Evolutionary conservation across 2,329 filamentous ascomycete genomes (phyloP).

Genomic region (Aspergillus nomiae): DNA sequence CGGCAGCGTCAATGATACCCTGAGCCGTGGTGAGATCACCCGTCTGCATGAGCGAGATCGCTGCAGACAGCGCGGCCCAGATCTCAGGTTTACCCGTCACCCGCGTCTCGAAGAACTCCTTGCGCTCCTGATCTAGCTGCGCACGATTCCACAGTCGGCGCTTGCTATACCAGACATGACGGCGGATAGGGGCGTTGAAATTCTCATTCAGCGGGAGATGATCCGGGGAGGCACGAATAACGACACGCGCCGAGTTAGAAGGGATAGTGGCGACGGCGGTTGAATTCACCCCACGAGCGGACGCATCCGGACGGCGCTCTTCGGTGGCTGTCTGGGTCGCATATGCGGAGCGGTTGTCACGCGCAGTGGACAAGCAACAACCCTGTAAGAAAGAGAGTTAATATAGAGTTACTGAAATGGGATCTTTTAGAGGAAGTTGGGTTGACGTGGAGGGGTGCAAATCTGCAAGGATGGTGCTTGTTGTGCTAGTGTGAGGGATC

Average conservation of each 20-base stretch:
- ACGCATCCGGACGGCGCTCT: constrained; percentile 25
- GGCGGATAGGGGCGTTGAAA: constrained; percentile 69
- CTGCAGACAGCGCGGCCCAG: constrained; percentile 74
- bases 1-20: constrained; percentile 75
- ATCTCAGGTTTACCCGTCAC: constrained; percentile 76
- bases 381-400: constrained; percentile 29
- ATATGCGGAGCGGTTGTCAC: constrained; percentile 29
- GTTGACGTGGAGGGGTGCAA: not conserved
- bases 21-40: constrained; percentile 71
- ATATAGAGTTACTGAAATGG: not conserved
- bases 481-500: not conserved
- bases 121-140: constrained; percentile 69
- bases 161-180: constrained; percentile 66
- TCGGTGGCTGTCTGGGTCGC: constrained; percentile 24
- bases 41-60: constrained; percentile 68
- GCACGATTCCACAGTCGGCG: constrained; percentile 69
- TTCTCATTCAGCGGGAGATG: constrained; percentile 54
- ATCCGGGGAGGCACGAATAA: constrained; percentile 14
- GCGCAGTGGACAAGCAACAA: constrained; percentile 44
- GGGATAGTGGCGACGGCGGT: constrained; percentile 15
- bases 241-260: constrained; percentile 17
- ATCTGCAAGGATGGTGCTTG: constrained; percentile 5
- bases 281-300: constrained; percentile 17
- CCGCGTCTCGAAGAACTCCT: constrained; percentile 87
- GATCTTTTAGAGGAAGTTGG: not conserved